Evolutionary conservation across 345 rosid species (phyloP).

Genomic region (Limnanthes douglasii): DNA sequence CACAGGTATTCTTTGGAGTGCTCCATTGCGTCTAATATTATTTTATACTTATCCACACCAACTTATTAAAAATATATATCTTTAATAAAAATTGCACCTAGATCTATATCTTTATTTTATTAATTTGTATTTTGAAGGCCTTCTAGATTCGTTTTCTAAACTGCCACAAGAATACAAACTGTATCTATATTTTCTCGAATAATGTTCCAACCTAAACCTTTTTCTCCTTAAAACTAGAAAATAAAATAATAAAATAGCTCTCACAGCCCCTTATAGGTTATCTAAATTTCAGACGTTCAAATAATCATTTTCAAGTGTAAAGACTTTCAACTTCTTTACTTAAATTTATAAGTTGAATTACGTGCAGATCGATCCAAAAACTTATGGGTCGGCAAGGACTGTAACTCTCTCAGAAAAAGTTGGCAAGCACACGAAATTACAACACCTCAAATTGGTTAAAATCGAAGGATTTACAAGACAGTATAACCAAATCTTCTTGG

Average conservation of each 20-base stretch:
- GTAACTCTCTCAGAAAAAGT: slow-evolving; percentile 8
- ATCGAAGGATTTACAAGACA: slow-evolving; percentile 25
- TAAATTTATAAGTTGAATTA: too few species aligned
- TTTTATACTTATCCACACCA: too few species aligned
- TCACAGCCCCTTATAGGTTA: background rate
- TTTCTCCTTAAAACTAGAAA: background rate
- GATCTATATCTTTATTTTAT: too few species aligned
- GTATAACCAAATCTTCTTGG: slow-evolving; percentile 14
- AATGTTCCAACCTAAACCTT: background rate
- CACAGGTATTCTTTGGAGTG: too few species aligned
- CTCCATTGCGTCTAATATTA: too few species aligned
- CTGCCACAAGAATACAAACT: too few species aligned
- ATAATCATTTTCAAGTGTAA: slow-evolving; percentile 5
- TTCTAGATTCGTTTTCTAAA: too few species aligned
- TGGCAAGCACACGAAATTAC: slow-evolving; percentile 13
- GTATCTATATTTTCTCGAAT: slow-evolving; percentile 1
- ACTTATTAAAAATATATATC: too few species aligned
- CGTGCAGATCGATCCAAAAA: slow-evolving; percentile 31
- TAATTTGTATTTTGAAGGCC: too few species aligned
- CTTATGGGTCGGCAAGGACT: slow-evolving; percentile 10
- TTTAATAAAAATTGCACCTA: too few species aligned
- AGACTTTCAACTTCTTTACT: background rate
- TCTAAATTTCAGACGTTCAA: background rate
- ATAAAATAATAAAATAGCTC: background rate
- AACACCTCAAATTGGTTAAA: slow-evolving; percentile 21